Percentiles rank a stretch among this genome's conserved stretches.
Conservation (phyloP, 345 rosid genomes). For the Acer yangbiense region DNA sequence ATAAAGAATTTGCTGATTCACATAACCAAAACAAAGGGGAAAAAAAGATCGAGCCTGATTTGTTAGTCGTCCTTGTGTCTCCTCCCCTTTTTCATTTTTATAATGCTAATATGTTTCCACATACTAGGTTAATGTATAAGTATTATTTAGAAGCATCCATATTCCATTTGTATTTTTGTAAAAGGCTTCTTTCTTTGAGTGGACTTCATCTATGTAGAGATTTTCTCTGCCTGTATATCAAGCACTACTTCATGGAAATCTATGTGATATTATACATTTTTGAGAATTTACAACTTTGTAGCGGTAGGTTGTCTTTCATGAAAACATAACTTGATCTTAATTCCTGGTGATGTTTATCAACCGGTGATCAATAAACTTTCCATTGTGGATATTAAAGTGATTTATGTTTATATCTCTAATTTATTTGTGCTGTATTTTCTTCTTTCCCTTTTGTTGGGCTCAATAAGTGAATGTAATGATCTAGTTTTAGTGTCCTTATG, state of each 20-base stretch:
- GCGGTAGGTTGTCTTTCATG: too few species aligned
- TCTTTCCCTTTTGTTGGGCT: neutral
- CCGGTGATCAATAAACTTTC: neutral
- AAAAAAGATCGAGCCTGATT: too few species aligned
- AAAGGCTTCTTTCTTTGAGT: neutral
- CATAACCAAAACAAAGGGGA: neutral
- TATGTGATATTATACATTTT: neutral
- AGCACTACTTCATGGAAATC: neutral
- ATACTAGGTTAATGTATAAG: too few species aligned
- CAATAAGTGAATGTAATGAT: neutral
- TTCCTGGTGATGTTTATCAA: neutral
- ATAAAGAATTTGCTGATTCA: conserved; percentile 1
- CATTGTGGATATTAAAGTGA: neutral
- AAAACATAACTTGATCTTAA: neutral
- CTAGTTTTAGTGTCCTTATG: neutral
- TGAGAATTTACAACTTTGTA: neutral
- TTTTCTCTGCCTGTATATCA: neutral
- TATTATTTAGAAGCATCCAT: neutral
- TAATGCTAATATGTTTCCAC: too few species aligned
- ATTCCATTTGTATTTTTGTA: neutral
- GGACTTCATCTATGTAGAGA: neutral
- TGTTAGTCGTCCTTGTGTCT: too few species aligned
- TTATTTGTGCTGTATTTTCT: neutral
- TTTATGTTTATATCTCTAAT: neutral
- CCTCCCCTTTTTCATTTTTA: too few species aligned